Evolutionary conservation across 163 green algal species (phyloP).

Genomic region (Chloromonas sp.): DNA sequence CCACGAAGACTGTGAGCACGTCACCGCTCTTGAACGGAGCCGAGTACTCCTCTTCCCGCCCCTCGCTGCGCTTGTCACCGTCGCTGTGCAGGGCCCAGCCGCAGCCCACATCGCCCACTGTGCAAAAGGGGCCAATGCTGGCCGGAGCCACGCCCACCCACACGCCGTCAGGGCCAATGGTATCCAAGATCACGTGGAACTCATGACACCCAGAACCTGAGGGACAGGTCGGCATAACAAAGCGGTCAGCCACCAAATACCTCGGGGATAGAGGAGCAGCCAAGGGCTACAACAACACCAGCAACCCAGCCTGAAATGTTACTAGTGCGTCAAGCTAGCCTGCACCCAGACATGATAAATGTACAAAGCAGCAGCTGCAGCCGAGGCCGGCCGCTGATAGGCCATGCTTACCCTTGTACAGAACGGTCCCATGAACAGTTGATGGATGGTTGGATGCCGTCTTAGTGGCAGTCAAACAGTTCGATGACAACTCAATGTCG

Average conservation of each 20-base stretch:
- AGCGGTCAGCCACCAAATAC: neutral
- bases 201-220: conserved; percentile 32
- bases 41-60: conserved; percentile 52
- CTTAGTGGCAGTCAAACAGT: conserved; percentile 59
- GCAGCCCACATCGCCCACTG: conserved; percentile 40
- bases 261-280: neutral
- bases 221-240: too few relatives aligned
- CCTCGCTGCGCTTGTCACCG: conserved; percentile 48
- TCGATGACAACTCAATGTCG: conserved; percentile 54
- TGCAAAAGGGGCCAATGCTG: conserved; percentile 33
- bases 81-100: conserved; percentile 58
- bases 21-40: conserved; percentile 50
- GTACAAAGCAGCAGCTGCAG: too few relatives aligned
- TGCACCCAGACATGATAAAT: too few relatives aligned
- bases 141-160: conserved; percentile 52
- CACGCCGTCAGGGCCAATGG: conserved; percentile 50
- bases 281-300: neutral
- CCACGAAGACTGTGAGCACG: conserved; percentile 50
- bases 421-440: conserved; percentile 49
- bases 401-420: conserved; percentile 33
- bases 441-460: conserved; percentile 33
- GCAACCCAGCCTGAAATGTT: neutral
- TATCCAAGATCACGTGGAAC: conserved; percentile 61
- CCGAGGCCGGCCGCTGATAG: too few relatives aligned
- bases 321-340: too few relatives aligned